A percentile compares a stretch with the other conserved stretches of the same genome.
Evolutionary conservation across 768 basidiomycete species (phyloP).

Genomic region (Filobasidium floriforme): DNA sequence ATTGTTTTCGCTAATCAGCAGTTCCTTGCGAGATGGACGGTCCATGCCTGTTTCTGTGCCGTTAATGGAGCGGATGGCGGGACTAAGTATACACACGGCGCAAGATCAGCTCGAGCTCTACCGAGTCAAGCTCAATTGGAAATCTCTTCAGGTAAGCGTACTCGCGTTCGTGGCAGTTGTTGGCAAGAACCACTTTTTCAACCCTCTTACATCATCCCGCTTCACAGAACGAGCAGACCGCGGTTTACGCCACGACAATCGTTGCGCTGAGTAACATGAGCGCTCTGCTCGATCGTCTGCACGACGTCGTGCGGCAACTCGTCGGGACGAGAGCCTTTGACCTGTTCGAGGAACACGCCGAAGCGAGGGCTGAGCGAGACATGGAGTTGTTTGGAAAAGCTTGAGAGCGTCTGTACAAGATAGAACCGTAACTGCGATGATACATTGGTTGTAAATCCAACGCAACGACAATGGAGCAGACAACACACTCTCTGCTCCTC

Average conservation of each 20-base stretch:
- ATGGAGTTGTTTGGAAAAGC: conserved; percentile 13
- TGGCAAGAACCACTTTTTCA: neutral
- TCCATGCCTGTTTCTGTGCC: conserved; percentile 36
- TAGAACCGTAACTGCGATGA: too few relatives aligned
- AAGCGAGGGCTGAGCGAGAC: conserved; percentile 10
- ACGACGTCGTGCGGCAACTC: conserved; percentile 28
- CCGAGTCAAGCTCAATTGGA: conserved; percentile 24
- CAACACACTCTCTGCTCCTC: too few relatives aligned
- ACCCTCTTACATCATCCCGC: too few relatives aligned
- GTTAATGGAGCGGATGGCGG: conserved; percentile 35
- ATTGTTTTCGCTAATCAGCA: conserved; percentile 35
- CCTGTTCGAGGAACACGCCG: conserved; percentile 29
- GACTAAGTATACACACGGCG: conserved; percentile 10
- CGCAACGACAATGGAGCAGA: too few relatives aligned
- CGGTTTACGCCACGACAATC: conserved; percentile 37
- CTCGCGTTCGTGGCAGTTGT: neutral
- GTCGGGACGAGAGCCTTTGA: conserved; percentile 38
- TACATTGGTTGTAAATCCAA: too few relatives aligned
- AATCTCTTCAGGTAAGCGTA: conserved; percentile 23
- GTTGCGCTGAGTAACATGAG: conserved; percentile 34
- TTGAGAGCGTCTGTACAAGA: neutral
- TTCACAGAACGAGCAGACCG: conserved; percentile 41
- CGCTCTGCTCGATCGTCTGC: conserved; percentile 31
- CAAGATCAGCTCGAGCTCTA: neutral
- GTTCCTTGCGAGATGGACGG: conserved; percentile 29